Percentiles rank a stretch among this genome's conserved stretches.
These are phyloP conservation scores for Aspergillus sojae DNA, from an alignment of 2,329 filamentous ascomycete species.

Conservation along the genomic window DNA sequence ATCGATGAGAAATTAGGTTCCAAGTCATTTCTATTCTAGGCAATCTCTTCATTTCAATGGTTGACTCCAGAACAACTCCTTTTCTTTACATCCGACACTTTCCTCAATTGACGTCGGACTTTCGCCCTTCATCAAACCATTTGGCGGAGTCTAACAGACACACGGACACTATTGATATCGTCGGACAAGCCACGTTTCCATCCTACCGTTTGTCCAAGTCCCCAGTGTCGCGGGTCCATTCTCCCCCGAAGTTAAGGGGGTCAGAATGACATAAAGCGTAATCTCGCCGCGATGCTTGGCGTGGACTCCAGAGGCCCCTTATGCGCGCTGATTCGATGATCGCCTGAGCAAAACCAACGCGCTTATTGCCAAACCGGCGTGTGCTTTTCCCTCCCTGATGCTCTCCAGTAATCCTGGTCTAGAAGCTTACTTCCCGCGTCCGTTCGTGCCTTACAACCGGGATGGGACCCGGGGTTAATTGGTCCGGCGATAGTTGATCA, in stretches of 20 bases:
- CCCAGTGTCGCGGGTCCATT: constrained; percentile 22
- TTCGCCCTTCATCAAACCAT: not conserved
- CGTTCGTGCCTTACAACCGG: constrained; percentile 10
- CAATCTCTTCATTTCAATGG: constrained; percentile 1
- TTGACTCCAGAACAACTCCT: not conserved
- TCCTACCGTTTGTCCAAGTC: constrained; percentile 2
- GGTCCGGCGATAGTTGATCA: constrained; percentile 12
- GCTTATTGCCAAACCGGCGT: constrained; percentile 31
- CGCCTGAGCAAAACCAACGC: constrained; percentile 25
- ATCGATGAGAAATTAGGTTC: constrained; percentile 15
- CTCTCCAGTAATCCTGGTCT: constrained; percentile 21
- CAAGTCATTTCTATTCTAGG: constrained; percentile 9
- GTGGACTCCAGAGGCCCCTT: constrained; percentile 23
- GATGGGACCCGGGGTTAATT: constrained; percentile 11
- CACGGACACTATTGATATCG: constrained; percentile 6
- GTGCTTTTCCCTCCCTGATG: constrained; percentile 14
- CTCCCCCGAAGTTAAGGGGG: constrained; percentile 7
- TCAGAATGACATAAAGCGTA: constrained; percentile 23
- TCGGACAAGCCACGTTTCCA: constrained; percentile 12
- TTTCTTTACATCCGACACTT: not conserved
- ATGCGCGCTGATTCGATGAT: constrained; percentile 33
- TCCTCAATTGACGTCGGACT: not conserved
- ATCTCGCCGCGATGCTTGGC: constrained; percentile 27
- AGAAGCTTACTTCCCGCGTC: constrained; percentile 5
- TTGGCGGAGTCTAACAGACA: constrained; percentile 1